Evolutionary conservation across 306 rosid species (phyloP).

Genomic region (Cucurbita argyrosperma): DNA sequence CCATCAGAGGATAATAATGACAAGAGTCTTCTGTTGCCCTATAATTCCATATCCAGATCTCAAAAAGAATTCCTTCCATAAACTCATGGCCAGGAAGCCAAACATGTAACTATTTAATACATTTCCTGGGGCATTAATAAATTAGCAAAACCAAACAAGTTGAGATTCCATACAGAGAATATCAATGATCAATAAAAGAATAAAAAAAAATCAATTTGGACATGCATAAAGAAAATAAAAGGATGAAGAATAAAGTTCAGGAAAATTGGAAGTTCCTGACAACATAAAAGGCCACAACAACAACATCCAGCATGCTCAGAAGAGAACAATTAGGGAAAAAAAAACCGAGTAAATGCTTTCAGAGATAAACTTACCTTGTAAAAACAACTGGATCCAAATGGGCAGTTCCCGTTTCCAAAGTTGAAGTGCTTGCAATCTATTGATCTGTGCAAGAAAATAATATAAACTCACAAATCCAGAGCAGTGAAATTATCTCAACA

Average conservation of each 20-base stretch:
- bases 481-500: background rate
- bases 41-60: background rate
- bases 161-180: background rate
- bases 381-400: slow-evolving; percentile 92
- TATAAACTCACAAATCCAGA: background rate
- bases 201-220: background rate
- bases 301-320: background rate
- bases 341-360: background rate
- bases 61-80: background rate
- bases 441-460: slow-evolving; percentile 35
- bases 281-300: background rate
- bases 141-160: background rate
- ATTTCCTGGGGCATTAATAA: background rate
- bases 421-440: slow-evolving; percentile 97
- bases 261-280: background rate
- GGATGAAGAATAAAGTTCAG: background rate
- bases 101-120: background rate
- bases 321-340: background rate
- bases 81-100: background rate
- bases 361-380: slow-evolving; percentile 57
- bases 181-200: background rate
- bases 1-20: background rate
- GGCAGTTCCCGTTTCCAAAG: slow-evolving; percentile 94
- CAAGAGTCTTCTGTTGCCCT: background rate
- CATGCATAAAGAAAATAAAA: background rate